Conservation (phyloP, 805 yeast species). For the Torulaspora quercuum region DNA sequence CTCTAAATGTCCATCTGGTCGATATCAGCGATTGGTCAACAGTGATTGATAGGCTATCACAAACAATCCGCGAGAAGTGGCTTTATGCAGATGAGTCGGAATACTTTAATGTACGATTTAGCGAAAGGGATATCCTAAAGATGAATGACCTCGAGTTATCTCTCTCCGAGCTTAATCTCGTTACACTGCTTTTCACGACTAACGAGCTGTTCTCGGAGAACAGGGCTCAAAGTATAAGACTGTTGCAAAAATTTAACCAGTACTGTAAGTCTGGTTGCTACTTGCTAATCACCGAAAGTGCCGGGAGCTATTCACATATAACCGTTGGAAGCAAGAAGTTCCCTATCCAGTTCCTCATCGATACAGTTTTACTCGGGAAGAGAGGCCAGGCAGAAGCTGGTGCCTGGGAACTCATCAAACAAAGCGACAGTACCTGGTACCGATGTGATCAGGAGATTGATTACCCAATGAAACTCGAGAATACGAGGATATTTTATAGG, state of each 20-base stretch:
- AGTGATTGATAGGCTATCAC: slow-evolving; percentile 46
- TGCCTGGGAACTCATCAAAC: slow-evolving; percentile 61
- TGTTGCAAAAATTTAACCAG: slow-evolving; percentile 51
- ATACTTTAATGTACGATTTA: slow-evolving; percentile 35
- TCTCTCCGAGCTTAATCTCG: slow-evolving; percentile 42
- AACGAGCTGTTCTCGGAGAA: slow-evolving; percentile 78
- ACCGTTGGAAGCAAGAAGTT: slow-evolving; percentile 70
- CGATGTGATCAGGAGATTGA: slow-evolving; percentile 51
- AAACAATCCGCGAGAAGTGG: slow-evolving; percentile 52
- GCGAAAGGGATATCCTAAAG: slow-evolving; percentile 39
- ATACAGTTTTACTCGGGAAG: slow-evolving; percentile 61
- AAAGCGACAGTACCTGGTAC: slow-evolving; percentile 80
- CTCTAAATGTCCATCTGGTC: slow-evolving; percentile 50
- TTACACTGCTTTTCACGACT: slow-evolving; percentile 79
- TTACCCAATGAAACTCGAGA: slow-evolving; percentile 71
- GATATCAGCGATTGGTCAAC: slow-evolving; percentile 79
- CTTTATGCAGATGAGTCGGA: slow-evolving; percentile 39
- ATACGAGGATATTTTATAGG: slow-evolving; percentile 82
- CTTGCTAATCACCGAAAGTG: slow-evolving; percentile 75
- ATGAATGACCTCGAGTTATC: slow-evolving; percentile 26
- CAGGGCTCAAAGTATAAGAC: slow-evolving; percentile 54
- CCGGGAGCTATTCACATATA: slow-evolving; percentile 84
- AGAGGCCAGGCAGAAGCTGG: slow-evolving; percentile 45
- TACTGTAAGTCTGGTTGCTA: slow-evolving; percentile 55
- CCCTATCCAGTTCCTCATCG: slow-evolving; percentile 78